phyloP scores from a whole-genome alignment of 768 basidiomycete genomes.

The Tylopilus plumbeoviolaceoides region DNA sequence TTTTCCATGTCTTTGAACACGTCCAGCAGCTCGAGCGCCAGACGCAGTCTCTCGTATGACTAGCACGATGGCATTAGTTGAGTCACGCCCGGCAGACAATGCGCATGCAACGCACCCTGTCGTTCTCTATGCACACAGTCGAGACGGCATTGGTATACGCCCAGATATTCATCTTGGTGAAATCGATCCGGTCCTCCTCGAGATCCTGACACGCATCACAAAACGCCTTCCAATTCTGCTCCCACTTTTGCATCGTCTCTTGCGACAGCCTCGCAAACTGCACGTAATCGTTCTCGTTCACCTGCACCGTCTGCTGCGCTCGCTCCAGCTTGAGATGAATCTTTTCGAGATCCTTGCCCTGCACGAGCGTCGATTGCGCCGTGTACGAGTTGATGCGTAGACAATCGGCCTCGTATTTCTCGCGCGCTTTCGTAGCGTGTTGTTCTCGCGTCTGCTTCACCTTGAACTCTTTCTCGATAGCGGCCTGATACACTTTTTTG shows the following conservation, averaged over 20 bases:
- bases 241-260: slow-evolving; percentile 84
- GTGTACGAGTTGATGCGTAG: slow-evolving; percentile 91
- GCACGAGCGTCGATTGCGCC: slow-evolving; percentile 84
- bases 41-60: slow-evolving; percentile 89
- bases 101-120: slow-evolving; percentile 53
- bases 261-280: slow-evolving; percentile 77
- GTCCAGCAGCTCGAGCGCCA: slow-evolving; percentile 86
- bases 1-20: slow-evolving; percentile 82
- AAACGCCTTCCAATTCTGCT: slow-evolving; percentile 89
- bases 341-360: slow-evolving; percentile 92
- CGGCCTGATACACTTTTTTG: slow-evolving; percentile 67
- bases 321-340: slow-evolving; percentile 82
- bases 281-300: slow-evolving; percentile 90
- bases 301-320: slow-evolving; percentile 83
- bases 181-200: slow-evolving; percentile 89
- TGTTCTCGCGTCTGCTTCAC: slow-evolving; percentile 81
- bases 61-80: slow-evolving; percentile 27
- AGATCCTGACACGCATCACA: slow-evolving; percentile 95
- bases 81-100: not conserved
- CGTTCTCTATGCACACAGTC: slow-evolving; percentile 90
- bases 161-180: slow-evolving; percentile 95
- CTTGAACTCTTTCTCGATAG: slow-evolving; percentile 89
- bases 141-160: slow-evolving; percentile 93
- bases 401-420: slow-evolving; percentile 92
- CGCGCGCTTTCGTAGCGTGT: slow-evolving; percentile 83